Evolutionary conservation across 805 yeast species (phyloP).

Genomic region (Candida caryicola): DNA sequence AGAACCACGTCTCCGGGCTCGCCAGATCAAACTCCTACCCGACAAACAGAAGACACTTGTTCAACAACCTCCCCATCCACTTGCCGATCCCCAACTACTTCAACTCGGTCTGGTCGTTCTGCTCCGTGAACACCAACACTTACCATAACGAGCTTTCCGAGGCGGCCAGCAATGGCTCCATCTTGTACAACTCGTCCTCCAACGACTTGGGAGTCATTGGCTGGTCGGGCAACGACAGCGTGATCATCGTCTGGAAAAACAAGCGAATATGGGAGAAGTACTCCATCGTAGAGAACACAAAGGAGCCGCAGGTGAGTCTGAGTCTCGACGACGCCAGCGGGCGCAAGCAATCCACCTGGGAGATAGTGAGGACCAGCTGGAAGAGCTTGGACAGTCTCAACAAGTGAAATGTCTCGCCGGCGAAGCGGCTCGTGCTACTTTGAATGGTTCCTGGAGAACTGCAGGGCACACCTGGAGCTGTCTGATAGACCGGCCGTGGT

Average conservation of each 20-base stretch:
- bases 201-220: slow-evolving; percentile 46
- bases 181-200: not conserved
- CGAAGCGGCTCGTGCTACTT: no score
- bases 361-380: slow-evolving; percentile 71
- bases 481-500: no score
- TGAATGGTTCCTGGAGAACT: no score
- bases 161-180: not conserved
- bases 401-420: no score
- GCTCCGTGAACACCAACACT: slow-evolving; percentile 57
- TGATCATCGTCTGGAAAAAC: slow-evolving; percentile 72
- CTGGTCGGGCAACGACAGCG: slow-evolving; percentile 73
- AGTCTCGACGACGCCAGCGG: slow-evolving; percentile 5
- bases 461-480: no score
- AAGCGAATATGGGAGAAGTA: slow-evolving; percentile 86
- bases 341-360: slow-evolving; percentile 41
- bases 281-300: slow-evolving; percentile 53
- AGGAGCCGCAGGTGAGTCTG: slow-evolving; percentile 13
- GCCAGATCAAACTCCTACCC: slow-evolving; percentile 15
- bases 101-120: slow-evolving; percentile 84
- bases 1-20: not conserved
- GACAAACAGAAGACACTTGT: slow-evolving; percentile 58
- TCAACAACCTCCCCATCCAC: slow-evolving; percentile 59
- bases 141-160: slow-evolving; percentile 24
- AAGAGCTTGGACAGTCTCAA: slow-evolving; percentile 46
- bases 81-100: slow-evolving; percentile 65